Percentiles rank a stretch among this genome's conserved stretches.
Evolutionary conservation across 495 filamentous ascomycete species (phyloP).

Genomic region (Podospora bellae-mahoneyi): DNA sequence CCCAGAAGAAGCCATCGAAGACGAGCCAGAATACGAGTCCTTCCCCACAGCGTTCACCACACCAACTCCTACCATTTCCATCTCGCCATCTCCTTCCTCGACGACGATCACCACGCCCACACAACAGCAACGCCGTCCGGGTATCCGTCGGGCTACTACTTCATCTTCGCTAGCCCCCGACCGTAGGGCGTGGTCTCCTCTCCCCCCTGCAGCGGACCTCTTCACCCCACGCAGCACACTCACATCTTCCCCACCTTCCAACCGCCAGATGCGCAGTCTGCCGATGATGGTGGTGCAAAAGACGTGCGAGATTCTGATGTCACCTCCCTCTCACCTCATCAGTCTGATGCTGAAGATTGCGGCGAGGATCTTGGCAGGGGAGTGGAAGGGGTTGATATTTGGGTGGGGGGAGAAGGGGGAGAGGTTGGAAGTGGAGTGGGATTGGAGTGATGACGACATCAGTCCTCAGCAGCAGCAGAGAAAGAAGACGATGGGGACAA

Average conservation of each 20-base stretch:
- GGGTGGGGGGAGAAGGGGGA: slow-evolving; percentile 48
- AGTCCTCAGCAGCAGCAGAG: not conserved
- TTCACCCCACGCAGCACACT: slow-evolving; percentile 47
- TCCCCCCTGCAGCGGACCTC: slow-evolving; percentile 64
- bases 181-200: slow-evolving; percentile 63
- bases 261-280: slow-evolving; percentile 46
- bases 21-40: slow-evolving; percentile 5
- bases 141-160: slow-evolving; percentile 33
- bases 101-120: not conserved
- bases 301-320: slow-evolving; percentile 68
- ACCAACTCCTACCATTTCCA: slow-evolving; percentile 13
- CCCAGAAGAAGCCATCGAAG: slow-evolving; percentile 17
- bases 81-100: slow-evolving; percentile 2
- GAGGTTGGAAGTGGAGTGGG: slow-evolving; percentile 53
- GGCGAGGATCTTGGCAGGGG: slow-evolving; percentile 65
- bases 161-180: slow-evolving; percentile 46
- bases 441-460: slow-evolving; percentile 48
- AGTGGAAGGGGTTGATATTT: slow-evolving; percentile 51
- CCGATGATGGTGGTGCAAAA: slow-evolving; percentile 68
- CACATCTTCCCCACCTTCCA: not conserved
- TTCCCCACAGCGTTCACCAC: not conserved
- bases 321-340: slow-evolving; percentile 71
- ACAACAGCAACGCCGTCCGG: slow-evolving; percentile 15
- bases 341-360: slow-evolving; percentile 76
- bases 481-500: not conserved